Evolutionary conservation across 2,329 filamentous ascomycete genomes (phyloP).

Genomic region (Fusarium sororula): DNA sequence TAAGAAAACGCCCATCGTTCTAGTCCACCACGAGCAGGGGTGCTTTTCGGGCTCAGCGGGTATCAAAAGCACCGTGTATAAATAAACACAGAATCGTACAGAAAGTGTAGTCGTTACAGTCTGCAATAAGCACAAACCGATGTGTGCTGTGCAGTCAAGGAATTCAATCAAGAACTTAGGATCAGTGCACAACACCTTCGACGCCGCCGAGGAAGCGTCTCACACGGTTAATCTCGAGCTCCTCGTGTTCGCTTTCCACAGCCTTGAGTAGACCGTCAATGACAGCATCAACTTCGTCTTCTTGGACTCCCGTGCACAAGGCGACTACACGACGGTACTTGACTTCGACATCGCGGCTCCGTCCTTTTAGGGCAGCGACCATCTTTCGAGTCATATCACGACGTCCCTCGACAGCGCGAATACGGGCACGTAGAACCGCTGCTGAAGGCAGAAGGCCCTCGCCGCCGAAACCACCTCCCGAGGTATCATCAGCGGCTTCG

Average conservation of each 20-base stretch:
- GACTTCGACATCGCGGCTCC: constrained; percentile 83
- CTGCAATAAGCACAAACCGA: constrained; percentile 10
- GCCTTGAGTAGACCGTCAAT: constrained; percentile 84
- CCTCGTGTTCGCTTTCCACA: constrained; percentile 85
- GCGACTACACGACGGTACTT: constrained; percentile 91
- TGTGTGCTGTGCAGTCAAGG: not conserved
- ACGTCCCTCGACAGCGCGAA: constrained; percentile 75
- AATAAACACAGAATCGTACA: constrained; percentile 30
- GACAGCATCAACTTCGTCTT: constrained; percentile 81
- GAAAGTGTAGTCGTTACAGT: constrained; percentile 33
- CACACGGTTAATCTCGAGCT: constrained; percentile 79
- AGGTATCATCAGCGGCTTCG: constrained; percentile 52
- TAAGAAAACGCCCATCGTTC: constrained; percentile 28
- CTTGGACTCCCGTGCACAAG: constrained; percentile 82
- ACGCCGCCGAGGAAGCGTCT: constrained; percentile 83
- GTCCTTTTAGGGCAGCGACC: constrained; percentile 76
- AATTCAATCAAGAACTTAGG: not conserved
- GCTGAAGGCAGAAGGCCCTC: constrained; percentile 64
- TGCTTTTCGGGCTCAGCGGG: constrained; percentile 39
- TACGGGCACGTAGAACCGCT: constrained; percentile 70
- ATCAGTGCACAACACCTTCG: constrained; percentile 66
- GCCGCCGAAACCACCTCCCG: constrained; percentile 49
- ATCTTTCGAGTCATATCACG: constrained; percentile 74
- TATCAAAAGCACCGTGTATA: constrained; percentile 41
- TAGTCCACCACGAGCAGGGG: constrained; percentile 34